Base-by-base conservation (phyloP, 352 stramenopile species). In the Blastocystis sp. region DNA sequence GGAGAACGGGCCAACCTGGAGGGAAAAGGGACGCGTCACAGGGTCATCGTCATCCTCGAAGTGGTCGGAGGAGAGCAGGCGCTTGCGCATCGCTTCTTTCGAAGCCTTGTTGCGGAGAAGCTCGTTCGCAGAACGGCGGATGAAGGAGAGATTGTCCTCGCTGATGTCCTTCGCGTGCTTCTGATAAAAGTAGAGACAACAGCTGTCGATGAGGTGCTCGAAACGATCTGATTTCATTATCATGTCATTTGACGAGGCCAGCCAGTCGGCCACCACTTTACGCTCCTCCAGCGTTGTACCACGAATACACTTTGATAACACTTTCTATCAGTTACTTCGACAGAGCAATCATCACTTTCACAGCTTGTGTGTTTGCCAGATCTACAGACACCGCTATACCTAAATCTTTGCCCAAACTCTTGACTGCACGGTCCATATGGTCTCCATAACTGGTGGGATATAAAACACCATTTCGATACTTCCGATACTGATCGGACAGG, bases 211-310 rank as follows among this genome's bases (percentile, higher is more conserved):
- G 7, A 88, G 29, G 6, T 29, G 8, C 3, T 88, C 53, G 37
- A 79, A 88, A 23, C 77, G 77, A 18, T 45, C 15, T 7, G 77
- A 88, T 56, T 88, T 88, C 77, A 88, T 88, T 23, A 88, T 88
- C 18, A 26, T 15, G 18, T 88, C 55, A 34, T 88, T 88, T 34
- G 61, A 59, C 55, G 70, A 43, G 20, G 29, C 26, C 39, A 88
- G 26, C 77, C 77, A 88, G 18, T 79, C 77, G 7, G 43, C 37
- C 62, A 88, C 66, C 43, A 47, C 20, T 61, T 76, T 13, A 4
- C 66, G 62, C 26, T 88, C 41, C 41, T 88, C 77, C 5, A 76
- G 53, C 37, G 53, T 18, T 43, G 77, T 79, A 29, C 2, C 56
- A 9, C 66, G 62, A 13, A 79, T 79, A 20, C 47, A 41, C 62